Evolutionary conservation across 495 filamentous ascomycete species (phyloP), one percentile per base, ranked within the genome.

Genomic region (Penicillium lividum): DNA sequence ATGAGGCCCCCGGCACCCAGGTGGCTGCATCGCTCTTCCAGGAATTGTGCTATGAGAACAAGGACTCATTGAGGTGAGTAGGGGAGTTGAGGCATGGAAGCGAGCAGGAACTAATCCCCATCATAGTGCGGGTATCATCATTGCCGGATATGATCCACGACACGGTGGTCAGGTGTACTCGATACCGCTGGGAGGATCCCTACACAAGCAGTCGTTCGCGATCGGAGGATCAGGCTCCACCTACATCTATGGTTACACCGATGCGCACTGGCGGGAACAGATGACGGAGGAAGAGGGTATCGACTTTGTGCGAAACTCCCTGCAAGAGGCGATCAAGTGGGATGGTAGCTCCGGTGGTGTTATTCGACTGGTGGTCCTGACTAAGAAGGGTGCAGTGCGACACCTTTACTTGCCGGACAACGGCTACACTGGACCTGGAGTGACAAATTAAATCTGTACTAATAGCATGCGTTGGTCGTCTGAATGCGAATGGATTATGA

Each of bases 211-310:
- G 73, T 68, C 92, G 11, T 98, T 97, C 67, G 84, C 95, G 40
- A 98, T 98, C 61, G 93, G 95, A 63, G 94, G 94, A 51, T 97
- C 93, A 8, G 94, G 94, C 13, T 97, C 93, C 65, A 98, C 94
- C 50, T 98, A 98, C 80, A 98, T 98, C 76, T 98, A 97, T 79
- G 94, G 94, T 62, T 97, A 93, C 79, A 98, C 94, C 71, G 93
- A 98, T 73, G 87, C 92, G 51, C 84, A 98, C 81, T 98, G 94
- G 94, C 87, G 83, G 68, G 95, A 97, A 70, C 84, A 86, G 63
- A 98, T 98, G 93, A 89, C 88, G 27, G 93, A 98, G 81, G 80
- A 84, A 43, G 92, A 96, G 58, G 95, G 94, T n/a, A 83, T 98
- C 56, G 74, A 86, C 29, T 98, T 98, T 62, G 95, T 98, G 64